Evolutionary conservation across 2,329 filamentous ascomycete genomes (phyloP).

Genomic region (Malbranchea zuffiana): DNA sequence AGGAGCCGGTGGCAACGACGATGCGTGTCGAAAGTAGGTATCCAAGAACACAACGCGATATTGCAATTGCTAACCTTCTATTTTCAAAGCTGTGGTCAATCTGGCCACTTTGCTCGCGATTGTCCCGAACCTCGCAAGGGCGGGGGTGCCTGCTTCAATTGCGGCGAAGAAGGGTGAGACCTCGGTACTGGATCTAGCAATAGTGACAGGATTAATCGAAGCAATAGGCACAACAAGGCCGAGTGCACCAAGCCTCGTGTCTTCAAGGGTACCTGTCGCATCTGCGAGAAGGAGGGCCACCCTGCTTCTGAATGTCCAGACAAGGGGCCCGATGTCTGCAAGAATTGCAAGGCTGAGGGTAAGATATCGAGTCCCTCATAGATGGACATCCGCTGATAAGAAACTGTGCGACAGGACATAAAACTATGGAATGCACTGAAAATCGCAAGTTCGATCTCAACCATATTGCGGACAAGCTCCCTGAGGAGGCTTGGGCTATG

Average conservation of each 20-base stretch:
- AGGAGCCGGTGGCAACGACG: conserved; percentile 15
- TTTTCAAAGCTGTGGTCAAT: conserved; percentile 22
- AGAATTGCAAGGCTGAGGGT: conserved; percentile 40
- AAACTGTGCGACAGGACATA: conserved; percentile 29
- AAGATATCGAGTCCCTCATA: conserved; percentile 5
- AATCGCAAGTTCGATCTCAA: conserved; percentile 36
- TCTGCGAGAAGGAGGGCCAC: conserved; percentile 39
- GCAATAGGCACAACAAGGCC: conserved; percentile 32
- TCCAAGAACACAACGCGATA: neutral
- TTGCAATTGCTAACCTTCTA: neutral
- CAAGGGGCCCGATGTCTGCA: conserved; percentile 34
- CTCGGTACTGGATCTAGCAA: neutral
- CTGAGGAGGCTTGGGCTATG: conserved; percentile 41
- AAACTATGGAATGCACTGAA: conserved; percentile 35
- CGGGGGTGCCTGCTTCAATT: conserved; percentile 37
- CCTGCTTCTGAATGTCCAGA: conserved; percentile 36
- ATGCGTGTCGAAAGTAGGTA: conserved; percentile 30
- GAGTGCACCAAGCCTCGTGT: conserved; percentile 39
- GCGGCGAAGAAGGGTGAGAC: conserved; percentile 33
- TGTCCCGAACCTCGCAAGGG: conserved; percentile 34
- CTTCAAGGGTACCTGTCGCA: conserved; percentile 38
- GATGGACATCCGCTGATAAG: neutral
- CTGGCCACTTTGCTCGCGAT: conserved; percentile 32
- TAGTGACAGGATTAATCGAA: conserved; percentile 6
- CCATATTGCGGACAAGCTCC: conserved; percentile 37